Evolutionary conservation across 768 basidiomycete genomes (phyloP).

Genomic region (Kwoniella bestiolae): DNA sequence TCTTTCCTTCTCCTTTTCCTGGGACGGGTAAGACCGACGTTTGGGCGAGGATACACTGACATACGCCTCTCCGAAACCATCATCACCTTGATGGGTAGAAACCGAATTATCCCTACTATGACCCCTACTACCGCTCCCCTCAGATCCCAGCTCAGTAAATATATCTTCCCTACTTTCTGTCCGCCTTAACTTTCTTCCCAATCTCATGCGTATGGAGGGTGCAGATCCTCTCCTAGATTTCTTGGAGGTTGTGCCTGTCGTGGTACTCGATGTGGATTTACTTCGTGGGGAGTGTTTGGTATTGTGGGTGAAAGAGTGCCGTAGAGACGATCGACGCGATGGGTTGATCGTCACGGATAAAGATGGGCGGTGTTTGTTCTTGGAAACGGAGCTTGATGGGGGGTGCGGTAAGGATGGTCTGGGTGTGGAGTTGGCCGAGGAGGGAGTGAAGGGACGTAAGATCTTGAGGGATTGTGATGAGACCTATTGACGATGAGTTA

Average conservation of each 20-base stretch:
- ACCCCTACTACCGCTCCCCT: not conserved
- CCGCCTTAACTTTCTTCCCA: constrained; percentile 26
- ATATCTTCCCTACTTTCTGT: constrained; percentile 31
- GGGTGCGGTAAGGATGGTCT: constrained; percentile 7
- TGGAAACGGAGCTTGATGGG: constrained; percentile 9
- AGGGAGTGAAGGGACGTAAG: constrained; percentile 9
- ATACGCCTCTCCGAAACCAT: not conserved
- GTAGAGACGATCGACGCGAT: constrained; percentile 4
- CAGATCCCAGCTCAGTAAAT: constrained; percentile 35
- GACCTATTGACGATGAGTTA: not conserved
- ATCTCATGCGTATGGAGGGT: constrained; percentile 4
- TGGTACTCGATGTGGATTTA: not conserved
- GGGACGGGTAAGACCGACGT: not conserved
- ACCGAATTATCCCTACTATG: not conserved
- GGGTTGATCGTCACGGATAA: not conserved
- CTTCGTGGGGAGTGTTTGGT: not conserved
- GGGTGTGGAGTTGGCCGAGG: constrained; percentile 5
- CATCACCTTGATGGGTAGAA: not conserved
- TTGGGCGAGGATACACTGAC: not conserved
- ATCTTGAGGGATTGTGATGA: constrained; percentile 11
- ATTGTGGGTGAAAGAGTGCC: not conserved
- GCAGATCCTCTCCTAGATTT: not conserved
- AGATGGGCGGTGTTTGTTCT: not conserved
- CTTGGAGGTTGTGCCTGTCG: not conserved
- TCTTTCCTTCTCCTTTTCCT: not conserved